Base-by-base conservation (phyloP, 495 filamentous ascomycete genomes). In the Cercophora samala region DNA sequence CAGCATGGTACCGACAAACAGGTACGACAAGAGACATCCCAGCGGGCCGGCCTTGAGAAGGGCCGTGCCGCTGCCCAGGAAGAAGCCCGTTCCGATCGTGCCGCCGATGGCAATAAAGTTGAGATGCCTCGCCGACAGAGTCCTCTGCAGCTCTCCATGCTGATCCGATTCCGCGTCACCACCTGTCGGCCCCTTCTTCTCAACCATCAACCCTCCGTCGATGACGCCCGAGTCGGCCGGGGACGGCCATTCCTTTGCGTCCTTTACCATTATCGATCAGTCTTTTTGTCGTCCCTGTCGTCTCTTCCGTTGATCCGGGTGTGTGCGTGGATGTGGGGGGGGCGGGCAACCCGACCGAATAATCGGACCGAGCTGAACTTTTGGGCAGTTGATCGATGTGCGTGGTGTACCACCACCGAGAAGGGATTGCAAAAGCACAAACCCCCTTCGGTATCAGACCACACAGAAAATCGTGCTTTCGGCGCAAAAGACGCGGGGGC, bases 61-160 rank as follows among this genome's bases (percentile, higher is more conserved):
- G 13, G 87, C 85, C 55, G 77, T 77, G 29, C 90, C 89, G 63
- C 86, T 89, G 64, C 90, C 89, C 24, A 92, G 78, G 79, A 93
- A 93, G 52, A 93, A 80, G 58, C 89, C 90, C 4, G 90, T 93
- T 17, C 90, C 90, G 70, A 93, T 89, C 21, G 89, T 89, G 60
- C 89, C 89, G 70, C 90, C 90, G n/a, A 85, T 74, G 58, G 82
- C 87, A 70, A 90, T 89, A 64, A 91, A 82, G 74, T 90, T 87
- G 67, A 81, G 78, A 64, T 87, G 79, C 22, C 87, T 81, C 17
- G 78, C 85, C 18, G 71, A 73, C 64, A 75, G 62, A 22, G 65
- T 64, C 4, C 73, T 65, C 46, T 73, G 71, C 17, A 75, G 69
- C 58, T 75, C 70, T 18, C 72, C 72, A 6, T 63, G 53, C 46